Percentiles rank a stretch among this genome's conserved stretches.
Evolutionary conservation across 768 basidiomycete species (phyloP).

Genomic region (Panaeolus papilionaceus): DNA sequence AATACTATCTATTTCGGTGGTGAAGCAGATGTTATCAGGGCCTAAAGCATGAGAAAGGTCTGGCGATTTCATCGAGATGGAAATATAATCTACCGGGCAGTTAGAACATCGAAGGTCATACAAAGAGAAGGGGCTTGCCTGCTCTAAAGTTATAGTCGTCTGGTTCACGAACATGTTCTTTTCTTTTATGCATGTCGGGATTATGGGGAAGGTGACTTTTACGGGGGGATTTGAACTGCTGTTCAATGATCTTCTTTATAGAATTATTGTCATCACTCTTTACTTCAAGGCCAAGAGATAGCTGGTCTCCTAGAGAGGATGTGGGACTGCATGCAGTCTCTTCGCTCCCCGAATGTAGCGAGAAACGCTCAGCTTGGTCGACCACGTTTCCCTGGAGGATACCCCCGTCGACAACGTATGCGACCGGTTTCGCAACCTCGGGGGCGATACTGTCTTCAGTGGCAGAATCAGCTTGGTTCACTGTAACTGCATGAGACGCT

Average conservation of each 20-base stretch:
- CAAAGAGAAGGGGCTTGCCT: neutral
- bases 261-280: neutral
- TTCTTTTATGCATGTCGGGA: neutral
- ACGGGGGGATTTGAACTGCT: neutral
- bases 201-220: neutral
- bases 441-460: neutral
- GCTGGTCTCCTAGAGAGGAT: neutral
- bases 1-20: slow-evolving; percentile 36
- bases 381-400: neutral
- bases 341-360: neutral
- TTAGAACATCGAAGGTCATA: neutral
- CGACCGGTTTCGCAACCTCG: neutral
- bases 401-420: neutral
- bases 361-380: neutral
- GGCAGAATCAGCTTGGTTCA: neutral
- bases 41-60: slow-evolving; percentile 33
- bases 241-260: neutral
- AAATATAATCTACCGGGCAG: neutral
- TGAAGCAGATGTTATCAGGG: slow-evolving; percentile 33
- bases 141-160: neutral
- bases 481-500: neutral
- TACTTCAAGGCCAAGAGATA: neutral
- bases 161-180: neutral
- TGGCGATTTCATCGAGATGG: neutral
- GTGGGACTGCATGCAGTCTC: neutral